Conservation (phyloP, 2,329 filamentous ascomycete genomes). For the Penicillium rolfsii region DNA sequence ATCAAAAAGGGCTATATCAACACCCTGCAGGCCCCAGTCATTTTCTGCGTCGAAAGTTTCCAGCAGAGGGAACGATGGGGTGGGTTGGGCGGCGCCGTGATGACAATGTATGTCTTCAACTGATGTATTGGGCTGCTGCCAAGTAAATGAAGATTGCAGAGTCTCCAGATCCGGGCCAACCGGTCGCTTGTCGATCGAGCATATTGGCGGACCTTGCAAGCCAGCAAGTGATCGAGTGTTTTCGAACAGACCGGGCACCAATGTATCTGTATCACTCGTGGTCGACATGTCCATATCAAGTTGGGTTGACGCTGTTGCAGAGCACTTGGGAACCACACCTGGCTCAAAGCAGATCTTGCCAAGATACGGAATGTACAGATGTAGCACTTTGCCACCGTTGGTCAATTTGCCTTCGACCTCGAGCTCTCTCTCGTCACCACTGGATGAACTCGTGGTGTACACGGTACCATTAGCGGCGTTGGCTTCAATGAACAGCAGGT, state of each 20-base stretch:
- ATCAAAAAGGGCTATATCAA: conserved; percentile 17
- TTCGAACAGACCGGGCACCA: background rate
- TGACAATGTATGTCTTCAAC: background rate
- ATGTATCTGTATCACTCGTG: background rate
- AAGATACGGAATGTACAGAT: conserved; percentile 48
- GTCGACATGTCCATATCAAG: background rate
- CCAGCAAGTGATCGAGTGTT: background rate
- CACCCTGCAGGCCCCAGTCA: conserved; percentile 17
- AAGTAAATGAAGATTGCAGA: background rate
- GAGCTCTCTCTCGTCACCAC: conserved; percentile 19
- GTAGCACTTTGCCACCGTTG: conserved; percentile 28
- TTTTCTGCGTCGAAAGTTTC: background rate
- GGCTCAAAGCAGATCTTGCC: conserved; percentile 44
- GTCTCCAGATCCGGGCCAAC: background rate
- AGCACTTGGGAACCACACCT: conserved; percentile 14
- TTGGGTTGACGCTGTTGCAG: background rate
- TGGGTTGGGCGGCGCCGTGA: background rate
- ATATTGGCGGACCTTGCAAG: background rate
- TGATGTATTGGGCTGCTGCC: background rate
- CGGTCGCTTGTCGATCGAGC: background rate
- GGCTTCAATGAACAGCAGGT: conserved; percentile 47
- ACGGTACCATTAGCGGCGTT: conserved; percentile 35
- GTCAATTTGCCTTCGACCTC: conserved; percentile 32
- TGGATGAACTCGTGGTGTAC: conserved; percentile 31
- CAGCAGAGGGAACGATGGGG: background rate